Evolutionary conservation across 2,329 filamentous ascomycete genomes (phyloP), one percentile per base, ranked within the genome.

Genomic region (Penicillium sp.): DNA sequence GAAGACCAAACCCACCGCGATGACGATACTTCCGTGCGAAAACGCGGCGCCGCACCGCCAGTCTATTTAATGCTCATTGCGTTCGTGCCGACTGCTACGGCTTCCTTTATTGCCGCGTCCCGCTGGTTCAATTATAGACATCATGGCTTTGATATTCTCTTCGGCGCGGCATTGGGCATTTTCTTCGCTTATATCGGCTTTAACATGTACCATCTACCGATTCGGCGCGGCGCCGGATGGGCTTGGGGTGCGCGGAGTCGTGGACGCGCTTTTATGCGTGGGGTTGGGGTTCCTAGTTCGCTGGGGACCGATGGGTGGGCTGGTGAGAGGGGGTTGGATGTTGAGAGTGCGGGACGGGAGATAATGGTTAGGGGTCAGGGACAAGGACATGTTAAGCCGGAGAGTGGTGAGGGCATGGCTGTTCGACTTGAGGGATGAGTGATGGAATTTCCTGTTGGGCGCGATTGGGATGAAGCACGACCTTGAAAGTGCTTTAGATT

Each of bases 51-150:
- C 2, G 88, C 91, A 0, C 91, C 92, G 0, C 92, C 92, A 0
- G 77, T 92, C 0, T 55, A 55, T 8, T 93, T 91, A 68, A 85
- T 94, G 2, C 80, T 96, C 12, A 77, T 93, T 33, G 82, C 85
- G 2, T 77, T 91, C 17, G 73, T 90, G 1, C 92, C 92, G 2
- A 83, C 91, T 61, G 88, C 86, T 54, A 78, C 84, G 1, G 88
- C 91, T 5, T 83, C 91, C 60, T 96, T 91, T 76, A 88, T 97
- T 59, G 82, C 88, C n/a, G 84, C 87, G 28, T 93, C 90, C 1
- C 88, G 93, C 11, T 97, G 88, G 83, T 91, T 88, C 57, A 88
- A 97, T 72, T 95, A 88, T 76, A 86, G 90, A 37, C 93, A 97
- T 73, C 89, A 93, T 70, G 91, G 88, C n/a, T 93, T 96, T 70